Evolutionary conservation across 1,139 yeast species (phyloP).

Genomic region (Geotrichum europaeum): DNA sequence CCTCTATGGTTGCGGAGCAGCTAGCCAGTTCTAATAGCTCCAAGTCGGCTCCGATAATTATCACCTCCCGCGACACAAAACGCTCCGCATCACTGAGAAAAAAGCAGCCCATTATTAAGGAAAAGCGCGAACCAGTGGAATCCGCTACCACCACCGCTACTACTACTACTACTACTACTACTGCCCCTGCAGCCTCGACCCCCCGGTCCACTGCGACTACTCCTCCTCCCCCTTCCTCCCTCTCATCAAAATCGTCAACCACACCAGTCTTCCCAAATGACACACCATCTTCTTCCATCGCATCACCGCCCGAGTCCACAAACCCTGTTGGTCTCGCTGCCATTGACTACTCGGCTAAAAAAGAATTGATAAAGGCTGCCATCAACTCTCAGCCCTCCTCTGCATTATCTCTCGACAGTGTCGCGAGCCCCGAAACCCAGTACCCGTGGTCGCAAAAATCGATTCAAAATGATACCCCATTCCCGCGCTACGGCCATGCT

Average conservation of each 20-base stretch:
- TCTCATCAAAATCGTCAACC: neutral
- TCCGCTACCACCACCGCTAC: neutral
- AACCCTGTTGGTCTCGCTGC: neutral
- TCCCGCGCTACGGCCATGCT: conserved; percentile 92
- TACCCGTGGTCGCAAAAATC: conserved; percentile 74
- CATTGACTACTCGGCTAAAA: conserved; percentile 2
- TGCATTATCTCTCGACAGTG: conserved; percentile 6
- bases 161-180: neutral
- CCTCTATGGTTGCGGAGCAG: neutral
- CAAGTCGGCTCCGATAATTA: neutral
- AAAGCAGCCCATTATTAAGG: neutral
- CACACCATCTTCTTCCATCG: neutral
- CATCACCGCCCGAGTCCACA: neutral
- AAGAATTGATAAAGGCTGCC: conserved; percentile 1
- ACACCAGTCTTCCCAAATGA: neutral
- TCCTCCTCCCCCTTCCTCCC: conserved; percentile 1
- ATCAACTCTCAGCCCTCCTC: neutral
- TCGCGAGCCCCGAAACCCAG: conserved; percentile 28
- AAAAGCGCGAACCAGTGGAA: neutral
- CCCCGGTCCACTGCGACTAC: conserved; percentile 3
- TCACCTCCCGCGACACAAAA: neutral
- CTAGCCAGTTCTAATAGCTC: neutral
- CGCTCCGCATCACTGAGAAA: neutral
- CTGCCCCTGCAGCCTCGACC: neutral
- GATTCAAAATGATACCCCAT: conserved; percentile 66